Percentiles rank a stretch among this genome's conserved stretches.
Evolutionary conservation across 2,329 filamentous ascomycete genomes (phyloP).

Genomic region (Fusarium chaquense): DNA sequence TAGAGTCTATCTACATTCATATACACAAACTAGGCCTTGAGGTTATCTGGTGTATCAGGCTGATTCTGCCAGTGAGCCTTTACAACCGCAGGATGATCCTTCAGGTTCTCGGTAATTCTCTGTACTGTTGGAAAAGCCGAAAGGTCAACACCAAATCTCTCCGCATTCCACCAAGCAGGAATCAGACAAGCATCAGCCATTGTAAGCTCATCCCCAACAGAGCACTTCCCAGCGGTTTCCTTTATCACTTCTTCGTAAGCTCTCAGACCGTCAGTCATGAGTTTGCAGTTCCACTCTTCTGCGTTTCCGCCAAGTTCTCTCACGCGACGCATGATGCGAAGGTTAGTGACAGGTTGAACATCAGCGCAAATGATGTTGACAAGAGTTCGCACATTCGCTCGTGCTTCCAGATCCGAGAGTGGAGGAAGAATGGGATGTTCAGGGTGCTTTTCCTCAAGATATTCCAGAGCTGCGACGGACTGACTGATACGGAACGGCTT

Average conservation of each 20-base stretch:
- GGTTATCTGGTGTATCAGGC: constrained; percentile 59
- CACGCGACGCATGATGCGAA: constrained; percentile 64
- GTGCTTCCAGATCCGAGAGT: constrained; percentile 51
- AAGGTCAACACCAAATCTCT: constrained; percentile 67
- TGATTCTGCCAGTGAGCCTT: constrained; percentile 67
- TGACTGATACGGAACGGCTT: constrained; percentile 62
- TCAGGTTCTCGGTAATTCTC: constrained; percentile 60
- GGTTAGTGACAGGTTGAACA: constrained; percentile 71
- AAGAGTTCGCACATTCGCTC: constrained; percentile 66
- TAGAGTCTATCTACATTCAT: neutral
- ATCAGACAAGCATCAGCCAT: constrained; percentile 70
- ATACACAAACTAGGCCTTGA: constrained; percentile 33
- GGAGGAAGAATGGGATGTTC: constrained; percentile 63
- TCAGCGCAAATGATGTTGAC: constrained; percentile 67
- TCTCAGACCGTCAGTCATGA: constrained; percentile 64
- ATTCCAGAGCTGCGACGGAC: constrained; percentile 71
- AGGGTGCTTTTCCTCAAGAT: constrained; percentile 67
- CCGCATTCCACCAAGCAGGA: constrained; percentile 69
- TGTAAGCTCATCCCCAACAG: constrained; percentile 66
- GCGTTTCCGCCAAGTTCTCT: constrained; percentile 57
- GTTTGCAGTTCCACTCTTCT: constrained; percentile 63
- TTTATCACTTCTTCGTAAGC: constrained; percentile 65
- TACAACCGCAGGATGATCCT: constrained; percentile 62
- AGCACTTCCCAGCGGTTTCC: constrained; percentile 61
- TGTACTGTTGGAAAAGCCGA: constrained; percentile 60